Evolutionary conservation across 2,329 filamentous ascomycete species (phyloP), one percentile per base, ranked within the genome.

Genomic region (Coniochaeta hoffmannii): DNA sequence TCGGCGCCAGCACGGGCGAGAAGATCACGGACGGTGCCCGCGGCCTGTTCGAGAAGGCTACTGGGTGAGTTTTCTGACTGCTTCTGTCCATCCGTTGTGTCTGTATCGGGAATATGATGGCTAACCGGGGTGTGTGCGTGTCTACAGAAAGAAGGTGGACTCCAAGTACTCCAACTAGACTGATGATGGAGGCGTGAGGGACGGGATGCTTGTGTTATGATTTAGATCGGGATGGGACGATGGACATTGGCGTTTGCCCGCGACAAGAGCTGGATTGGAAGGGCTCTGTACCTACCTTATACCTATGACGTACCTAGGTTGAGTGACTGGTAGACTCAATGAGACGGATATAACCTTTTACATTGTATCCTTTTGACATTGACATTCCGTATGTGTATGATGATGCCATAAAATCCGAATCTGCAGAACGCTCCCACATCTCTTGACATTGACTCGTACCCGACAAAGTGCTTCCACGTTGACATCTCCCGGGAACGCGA

Each of bases 31-130:
- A 70, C 52, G 64, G 59, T 11, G 60, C 62, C 8, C 69, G 72
- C 17, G 55, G 57, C 15, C 56, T 59, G 15, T 70, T 69, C 56
- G 71, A 74, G 65, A 73, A 74, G 66, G 34, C 60, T 5, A 71
- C 71, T 26, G 72, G 71, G 69, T 72, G 63, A 12, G 10, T 19
- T 53, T 44, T 15, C n/a, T n/a, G 9, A 51, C 38, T 55, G 12
- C 34, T 32, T n/a, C 17, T 11, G 7, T 19, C 49, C 14, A n/a
- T 30, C 14, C 32, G n/a, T 19, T 49, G 3, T 50, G 17, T 32
- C 12, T 32, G 30, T 32, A 12, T 32, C 7, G 30, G 12, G 30
- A 12, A 32, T 8, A 12, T 8, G 30, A 12, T 14, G 17, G 28
- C 38, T 49, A 32, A n/a, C n/a, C 19, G 2, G 31, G 17, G 22